phyloP scores from a whole-genome alignment of 2,329 filamentous ascomycete genomes.

The Penicillium rolfsii region DNA sequence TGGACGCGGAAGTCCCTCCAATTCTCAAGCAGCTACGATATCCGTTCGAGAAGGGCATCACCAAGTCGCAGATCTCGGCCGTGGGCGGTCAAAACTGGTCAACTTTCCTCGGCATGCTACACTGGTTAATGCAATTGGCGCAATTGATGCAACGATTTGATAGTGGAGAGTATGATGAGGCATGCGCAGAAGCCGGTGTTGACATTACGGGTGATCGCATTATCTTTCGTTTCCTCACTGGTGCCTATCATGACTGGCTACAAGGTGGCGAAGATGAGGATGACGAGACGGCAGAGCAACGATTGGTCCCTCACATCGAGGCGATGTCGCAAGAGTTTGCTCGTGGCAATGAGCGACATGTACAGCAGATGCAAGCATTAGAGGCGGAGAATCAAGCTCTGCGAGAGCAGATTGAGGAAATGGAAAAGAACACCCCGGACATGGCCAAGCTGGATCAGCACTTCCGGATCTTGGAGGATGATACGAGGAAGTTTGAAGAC shows the following conservation, averaged over 20 bases:
- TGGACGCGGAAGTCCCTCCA: constrained; percentile 91
- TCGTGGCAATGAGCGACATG: constrained; percentile 78
- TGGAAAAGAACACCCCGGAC: constrained; percentile 84
- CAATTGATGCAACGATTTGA: constrained; percentile 89
- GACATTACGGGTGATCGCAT: constrained; percentile 90
- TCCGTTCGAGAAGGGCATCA: constrained; percentile 92
- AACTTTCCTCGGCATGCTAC: constrained; percentile 86
- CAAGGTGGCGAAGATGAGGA: constrained; percentile 86
- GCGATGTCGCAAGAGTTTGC: constrained; percentile 89
- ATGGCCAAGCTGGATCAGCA: constrained; percentile 82
- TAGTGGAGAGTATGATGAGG: constrained; percentile 80
- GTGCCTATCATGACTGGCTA: constrained; percentile 91
- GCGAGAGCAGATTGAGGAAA: constrained; percentile 81
- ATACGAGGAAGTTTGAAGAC: constrained; percentile 91
- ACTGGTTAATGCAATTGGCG: constrained; percentile 99
- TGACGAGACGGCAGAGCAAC: constrained; percentile 78
- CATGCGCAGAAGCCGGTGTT: constrained; percentile 82
- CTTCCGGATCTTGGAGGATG: constrained; percentile 91
- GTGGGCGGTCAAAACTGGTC: constrained; percentile 98
- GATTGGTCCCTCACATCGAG: constrained; percentile 81
- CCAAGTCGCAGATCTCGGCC: constrained; percentile 91
- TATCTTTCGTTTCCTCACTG: constrained; percentile 88
- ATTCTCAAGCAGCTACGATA: constrained; percentile 93
- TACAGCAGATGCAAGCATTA: constrained; percentile 79
- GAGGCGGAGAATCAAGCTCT: constrained; percentile 84